Evolutionary conservation across 2,329 filamentous ascomycete species (phyloP).

Genomic region (Bipolaris bicolor): DNA sequence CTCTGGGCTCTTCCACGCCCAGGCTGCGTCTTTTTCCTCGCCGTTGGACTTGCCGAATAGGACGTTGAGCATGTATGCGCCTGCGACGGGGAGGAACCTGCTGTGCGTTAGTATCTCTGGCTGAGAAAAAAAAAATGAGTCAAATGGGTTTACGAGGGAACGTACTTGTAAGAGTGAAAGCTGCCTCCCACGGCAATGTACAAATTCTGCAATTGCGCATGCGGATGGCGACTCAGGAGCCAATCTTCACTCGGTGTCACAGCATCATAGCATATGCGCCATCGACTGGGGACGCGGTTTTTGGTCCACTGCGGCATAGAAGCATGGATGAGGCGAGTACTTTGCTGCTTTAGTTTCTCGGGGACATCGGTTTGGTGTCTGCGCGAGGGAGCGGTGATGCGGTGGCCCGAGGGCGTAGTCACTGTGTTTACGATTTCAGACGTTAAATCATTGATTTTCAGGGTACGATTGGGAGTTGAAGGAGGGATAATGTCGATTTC

Average conservation of each 20-base stretch:
- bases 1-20: conserved; percentile 44
- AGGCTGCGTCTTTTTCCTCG: conserved; percentile 43
- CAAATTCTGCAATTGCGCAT: conserved; percentile 58
- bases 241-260: conserved; percentile 68
- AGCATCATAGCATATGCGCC: conserved; percentile 64
- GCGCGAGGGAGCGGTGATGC: conserved; percentile 60
- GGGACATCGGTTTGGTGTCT: conserved; percentile 54
- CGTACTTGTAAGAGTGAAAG: conserved; percentile 65
- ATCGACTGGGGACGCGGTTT: conserved; percentile 48
- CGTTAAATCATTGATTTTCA: conserved; percentile 67
- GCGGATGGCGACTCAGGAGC: conserved; percentile 61
- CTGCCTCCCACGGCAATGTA: conserved; percentile 68
- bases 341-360: conserved; percentile 53
- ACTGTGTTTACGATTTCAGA: conserved; percentile 63
- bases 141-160: neutral
- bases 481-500: conserved; percentile 58
- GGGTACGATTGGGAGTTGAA: conserved; percentile 53
- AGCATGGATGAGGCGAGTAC: conserved; percentile 34
- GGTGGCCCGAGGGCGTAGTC: conserved; percentile 55
- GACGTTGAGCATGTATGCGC: conserved; percentile 62
- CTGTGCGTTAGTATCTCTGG: too few species aligned
- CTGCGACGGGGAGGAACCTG: conserved; percentile 65
- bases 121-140: neutral
- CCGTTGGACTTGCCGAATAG: conserved; percentile 45
- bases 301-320: conserved; percentile 44